These are phyloP conservation scores for Skeletonema tropicum DNA, from an alignment of 108 stramenopile genomes.

Conservation along the genomic window DNA sequence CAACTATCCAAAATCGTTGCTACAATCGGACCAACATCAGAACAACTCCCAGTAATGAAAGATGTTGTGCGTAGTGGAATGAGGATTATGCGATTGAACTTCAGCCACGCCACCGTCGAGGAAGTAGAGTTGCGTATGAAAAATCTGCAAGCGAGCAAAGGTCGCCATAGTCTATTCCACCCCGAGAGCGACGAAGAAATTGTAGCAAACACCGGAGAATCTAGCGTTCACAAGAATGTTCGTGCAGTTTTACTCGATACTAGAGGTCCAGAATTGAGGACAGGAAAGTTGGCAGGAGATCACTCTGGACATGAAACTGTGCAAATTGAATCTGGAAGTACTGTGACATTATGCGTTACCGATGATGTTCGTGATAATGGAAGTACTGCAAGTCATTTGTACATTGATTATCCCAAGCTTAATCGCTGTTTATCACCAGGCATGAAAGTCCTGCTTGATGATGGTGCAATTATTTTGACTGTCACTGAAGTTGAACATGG, in stretches of 20 bases:
- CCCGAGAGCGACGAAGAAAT: not conserved
- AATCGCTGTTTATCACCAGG: slow-evolving; percentile 71
- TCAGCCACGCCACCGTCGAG: slow-evolving; percentile 94
- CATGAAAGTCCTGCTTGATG: slow-evolving; percentile 93
- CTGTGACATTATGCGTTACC: slow-evolving; percentile 70
- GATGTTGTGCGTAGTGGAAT: slow-evolving; percentile 82
- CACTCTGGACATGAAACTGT: slow-evolving; percentile 78
- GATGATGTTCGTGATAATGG: slow-evolving; percentile 55
- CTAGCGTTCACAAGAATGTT: slow-evolving; percentile 59
- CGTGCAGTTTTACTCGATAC: slow-evolving; percentile 90
- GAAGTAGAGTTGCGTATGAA: slow-evolving; percentile 90
- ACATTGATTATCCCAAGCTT: slow-evolving; percentile 78
- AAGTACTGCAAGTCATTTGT: slow-evolving; percentile 73
- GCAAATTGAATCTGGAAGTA: slow-evolving; percentile 56
- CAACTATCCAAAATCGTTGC: slow-evolving; percentile 92
- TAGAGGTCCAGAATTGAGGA: slow-evolving; percentile 94
- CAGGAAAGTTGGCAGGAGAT: slow-evolving; percentile 83
- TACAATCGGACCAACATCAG: slow-evolving; percentile 94
- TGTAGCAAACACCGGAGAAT: slow-evolving; percentile 37
- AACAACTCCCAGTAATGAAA: slow-evolving; percentile 80
- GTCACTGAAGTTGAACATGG: slow-evolving; percentile 70
- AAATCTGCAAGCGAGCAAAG: slow-evolving; percentile 76
- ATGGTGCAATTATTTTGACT: slow-evolving; percentile 91
- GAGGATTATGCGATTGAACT: slow-evolving; percentile 94
- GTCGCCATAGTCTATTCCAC: slow-evolving; percentile 29